Base-by-base conservation (phyloP, 179 eudicot species). In the Heliamphora pulchella region DNA sequence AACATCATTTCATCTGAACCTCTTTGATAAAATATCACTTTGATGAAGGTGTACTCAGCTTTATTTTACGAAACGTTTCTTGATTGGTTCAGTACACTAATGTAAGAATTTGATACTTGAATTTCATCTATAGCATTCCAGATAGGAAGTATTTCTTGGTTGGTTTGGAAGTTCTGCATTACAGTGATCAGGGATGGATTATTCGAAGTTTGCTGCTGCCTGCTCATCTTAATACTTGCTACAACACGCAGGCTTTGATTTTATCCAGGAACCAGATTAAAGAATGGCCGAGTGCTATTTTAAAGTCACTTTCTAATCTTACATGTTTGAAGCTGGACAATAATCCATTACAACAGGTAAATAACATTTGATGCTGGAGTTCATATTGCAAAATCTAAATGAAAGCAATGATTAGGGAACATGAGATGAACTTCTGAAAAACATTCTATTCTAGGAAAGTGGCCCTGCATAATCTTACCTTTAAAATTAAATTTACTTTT, bases 201-300 rank as follows among this genome's bases (percentile, higher is more conserved):
- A 41, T 39, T 78, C 39, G 61, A 73, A 68, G 31, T 80, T 69
- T 8, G 77, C 57, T 80, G 79, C 31, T 31, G 31, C 31, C 65
- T 50, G 41, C 43, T 71, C 8, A 67, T 47, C 70, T 71, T 66
- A 10, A 81, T 62, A 66, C 82, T 67, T 79, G 41, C 75, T 46
- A 61, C 66, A 57, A 74, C 77, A 18, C 90, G 88, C 94, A 96
- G 99, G 90, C 86, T 79, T 83, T 96, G 83, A 90, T 92, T 78
- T 86, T 96, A 83, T 92, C 98, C 61, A 89, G 84, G 87, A 94
- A 96, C 91, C 94, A 91, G 89, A 89, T 96, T 22, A 94, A 87
- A 85, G 92, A 84, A 79, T 96, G 99, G 99, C 99, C 99, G 31
- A 79, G 85, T 64, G 87, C 87, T 79, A 85, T 92, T 76, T 87